These are phyloP conservation scores for Penicillium rolfsii DNA, from an alignment of 2,329 filamentous ascomycete genomes.

Conservation along the genomic window DNA sequence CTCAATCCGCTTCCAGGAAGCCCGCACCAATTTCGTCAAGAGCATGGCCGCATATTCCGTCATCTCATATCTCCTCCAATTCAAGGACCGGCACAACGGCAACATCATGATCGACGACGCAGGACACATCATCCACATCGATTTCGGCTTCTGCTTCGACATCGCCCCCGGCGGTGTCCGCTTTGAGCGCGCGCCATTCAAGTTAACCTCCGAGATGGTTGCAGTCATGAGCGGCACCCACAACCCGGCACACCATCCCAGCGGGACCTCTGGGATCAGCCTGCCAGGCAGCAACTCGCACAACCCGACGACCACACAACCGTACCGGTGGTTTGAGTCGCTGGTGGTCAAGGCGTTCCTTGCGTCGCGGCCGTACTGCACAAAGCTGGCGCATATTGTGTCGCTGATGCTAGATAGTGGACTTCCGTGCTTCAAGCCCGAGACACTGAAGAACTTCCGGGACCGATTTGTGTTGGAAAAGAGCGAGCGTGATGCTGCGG, in stretches of 20 bases:
- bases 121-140: constrained; percentile 96
- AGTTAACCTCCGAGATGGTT: constrained; percentile 95
- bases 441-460: constrained; percentile 88
- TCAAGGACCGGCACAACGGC: constrained; percentile 98
- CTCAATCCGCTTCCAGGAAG: constrained; percentile 90
- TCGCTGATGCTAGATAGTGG: constrained; percentile 95
- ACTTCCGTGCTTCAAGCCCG: constrained; percentile 95
- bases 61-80: constrained; percentile 94
- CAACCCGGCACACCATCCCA: constrained; percentile 32
- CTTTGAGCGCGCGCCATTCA: constrained; percentile 98
- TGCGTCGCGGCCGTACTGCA: constrained; percentile 79
- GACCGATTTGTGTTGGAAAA: constrained; percentile 92
- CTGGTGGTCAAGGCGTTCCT: constrained; percentile 95
- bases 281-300: constrained; percentile 40
- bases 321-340: constrained; percentile 96
- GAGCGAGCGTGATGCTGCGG: constrained; percentile 88
- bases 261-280: constrained; percentile 32
- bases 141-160: constrained; percentile 99
- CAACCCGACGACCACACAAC: constrained; percentile 70
- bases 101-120: constrained; percentile 99
- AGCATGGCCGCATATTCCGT: constrained; percentile 98
- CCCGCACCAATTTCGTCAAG: constrained; percentile 96
- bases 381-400: constrained; percentile 88
- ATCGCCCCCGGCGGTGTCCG: constrained; percentile 96
- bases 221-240: constrained; percentile 91